Percentiles rank a stretch among this genome's conserved stretches.
phyloP scores from a whole-genome alignment of 371 early-diverging fungal genomes.

The Phascolomyces articulosus region DNA sequence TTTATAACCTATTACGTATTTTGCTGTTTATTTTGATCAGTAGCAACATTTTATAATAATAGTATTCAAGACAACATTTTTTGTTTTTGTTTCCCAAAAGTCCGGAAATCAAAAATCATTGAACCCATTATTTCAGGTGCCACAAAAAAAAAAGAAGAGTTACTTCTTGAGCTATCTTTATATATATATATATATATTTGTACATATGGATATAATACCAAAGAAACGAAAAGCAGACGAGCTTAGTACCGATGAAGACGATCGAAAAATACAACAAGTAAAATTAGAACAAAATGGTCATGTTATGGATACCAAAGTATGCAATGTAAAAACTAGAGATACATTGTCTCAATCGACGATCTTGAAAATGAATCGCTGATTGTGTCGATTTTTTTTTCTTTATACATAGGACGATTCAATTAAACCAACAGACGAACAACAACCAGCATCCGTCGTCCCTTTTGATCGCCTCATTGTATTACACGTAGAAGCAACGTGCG shows the following conservation, averaged over 20 bases:
- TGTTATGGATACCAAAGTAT: not conserved
- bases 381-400: no score
- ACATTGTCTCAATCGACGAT: not conserved
- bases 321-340: no score
- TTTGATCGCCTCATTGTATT: constrained; percentile 68
- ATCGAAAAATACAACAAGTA: not conserved
- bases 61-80: no score
- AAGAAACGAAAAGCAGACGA: constrained; percentile 4
- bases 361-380: not conserved
- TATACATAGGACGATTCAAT: not conserved
- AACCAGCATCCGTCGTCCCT: constrained; percentile 35
- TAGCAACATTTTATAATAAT: no score
- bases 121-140: no score
- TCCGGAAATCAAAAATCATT: no score
- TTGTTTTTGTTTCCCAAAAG: no score
- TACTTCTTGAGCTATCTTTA: no score
- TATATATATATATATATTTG: no score
- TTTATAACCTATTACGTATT: no score
- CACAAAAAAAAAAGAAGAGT: no score
- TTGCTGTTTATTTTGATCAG: no score
- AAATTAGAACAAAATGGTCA: not conserved
- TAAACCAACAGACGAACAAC: not conserved
- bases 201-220: not conserved
- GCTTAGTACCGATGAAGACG: not conserved
- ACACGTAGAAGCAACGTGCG: constrained; percentile 74